Evolutionary conservation across 1,284 basidiomycete species (phyloP).

Genomic region (Fomitopsis pinicola): DNA sequence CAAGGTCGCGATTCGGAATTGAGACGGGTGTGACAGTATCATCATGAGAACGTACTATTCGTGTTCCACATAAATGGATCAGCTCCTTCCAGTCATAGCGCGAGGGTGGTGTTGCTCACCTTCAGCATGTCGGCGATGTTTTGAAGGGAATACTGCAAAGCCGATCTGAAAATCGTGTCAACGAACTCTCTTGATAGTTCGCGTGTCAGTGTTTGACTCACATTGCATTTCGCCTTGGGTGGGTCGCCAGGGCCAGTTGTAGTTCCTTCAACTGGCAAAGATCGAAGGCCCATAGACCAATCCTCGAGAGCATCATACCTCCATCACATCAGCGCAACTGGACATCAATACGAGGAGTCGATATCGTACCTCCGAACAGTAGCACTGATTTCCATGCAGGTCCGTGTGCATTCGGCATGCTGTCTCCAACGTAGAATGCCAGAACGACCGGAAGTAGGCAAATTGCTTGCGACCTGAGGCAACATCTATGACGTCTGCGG

Average conservation of each 20-base stretch:
- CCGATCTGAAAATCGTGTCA: constrained; percentile 12
- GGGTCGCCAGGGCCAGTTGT: constrained; percentile 35
- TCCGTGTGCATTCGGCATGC: constrained; percentile 16
- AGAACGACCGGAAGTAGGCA: constrained; percentile 37
- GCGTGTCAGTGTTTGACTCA: constrained; percentile 2
- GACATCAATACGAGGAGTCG: neutral
- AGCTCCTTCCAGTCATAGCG: neutral
- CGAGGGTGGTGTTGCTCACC: neutral
- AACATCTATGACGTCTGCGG: neutral
- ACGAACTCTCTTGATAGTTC: neutral
- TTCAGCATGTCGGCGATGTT: constrained; percentile 26
- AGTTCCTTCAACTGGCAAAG: constrained; percentile 45
- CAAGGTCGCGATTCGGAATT: constrained; percentile 27
- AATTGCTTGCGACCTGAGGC: constrained; percentile 33
- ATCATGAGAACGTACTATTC: constrained; percentile 25
- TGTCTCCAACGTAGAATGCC: constrained; percentile 32
- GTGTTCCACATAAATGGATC: neutral
- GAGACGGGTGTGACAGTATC: constrained; percentile 22
- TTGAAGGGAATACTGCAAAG: constrained; percentile 25
- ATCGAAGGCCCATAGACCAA: constrained; percentile 51
- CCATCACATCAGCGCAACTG: neutral
- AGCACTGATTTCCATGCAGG: constrained; percentile 32
- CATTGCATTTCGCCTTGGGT: constrained; percentile 40
- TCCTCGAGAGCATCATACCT: constrained; percentile 45
- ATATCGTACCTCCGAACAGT: constrained; percentile 34